Conservation (phyloP, 306 rosid species). For the Rubus parviflorus region DNA sequence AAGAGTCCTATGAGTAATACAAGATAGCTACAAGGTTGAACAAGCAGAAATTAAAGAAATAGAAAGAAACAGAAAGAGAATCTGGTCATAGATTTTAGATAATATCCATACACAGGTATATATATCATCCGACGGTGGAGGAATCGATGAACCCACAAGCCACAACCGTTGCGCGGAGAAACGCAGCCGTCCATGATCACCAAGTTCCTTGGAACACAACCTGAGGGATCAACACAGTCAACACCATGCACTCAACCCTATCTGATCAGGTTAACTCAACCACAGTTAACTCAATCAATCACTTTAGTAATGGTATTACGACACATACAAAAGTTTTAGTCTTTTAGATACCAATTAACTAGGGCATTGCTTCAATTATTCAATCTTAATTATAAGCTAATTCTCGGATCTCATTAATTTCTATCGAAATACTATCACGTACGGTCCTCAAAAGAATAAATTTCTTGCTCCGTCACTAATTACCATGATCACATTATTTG, state of each 20-base stretch:
- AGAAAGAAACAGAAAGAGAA: conserved; percentile 20
- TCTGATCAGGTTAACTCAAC: conserved; percentile 25
- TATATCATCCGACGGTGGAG: conserved; percentile 33
- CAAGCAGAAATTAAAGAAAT: neutral
- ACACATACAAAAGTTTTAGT: too few species aligned
- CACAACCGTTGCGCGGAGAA: conserved; percentile 41
- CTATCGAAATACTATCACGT: neutral
- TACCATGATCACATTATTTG: too few species aligned
- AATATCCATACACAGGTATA: conserved; percentile 27
- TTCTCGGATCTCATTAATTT: neutral
- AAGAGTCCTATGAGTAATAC: neutral
- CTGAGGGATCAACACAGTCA: neutral
- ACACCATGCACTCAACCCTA: neutral
- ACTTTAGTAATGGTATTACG: too few species aligned
- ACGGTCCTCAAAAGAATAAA: neutral
- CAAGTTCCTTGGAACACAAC: conserved; percentile 45
- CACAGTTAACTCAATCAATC: neutral
- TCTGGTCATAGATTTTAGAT: conserved; percentile 14
- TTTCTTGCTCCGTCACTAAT: neutral
- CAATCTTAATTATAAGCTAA: neutral
- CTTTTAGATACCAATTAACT: neutral
- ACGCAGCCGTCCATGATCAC: conserved; percentile 41
- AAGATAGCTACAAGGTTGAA: neutral
- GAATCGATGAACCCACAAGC: conserved; percentile 3
- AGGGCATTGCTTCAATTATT: neutral